These are phyloP conservation scores for Fraxinus angustifolia DNA, from an alignment of 305 asterid species.

Conservation along the genomic window DNA sequence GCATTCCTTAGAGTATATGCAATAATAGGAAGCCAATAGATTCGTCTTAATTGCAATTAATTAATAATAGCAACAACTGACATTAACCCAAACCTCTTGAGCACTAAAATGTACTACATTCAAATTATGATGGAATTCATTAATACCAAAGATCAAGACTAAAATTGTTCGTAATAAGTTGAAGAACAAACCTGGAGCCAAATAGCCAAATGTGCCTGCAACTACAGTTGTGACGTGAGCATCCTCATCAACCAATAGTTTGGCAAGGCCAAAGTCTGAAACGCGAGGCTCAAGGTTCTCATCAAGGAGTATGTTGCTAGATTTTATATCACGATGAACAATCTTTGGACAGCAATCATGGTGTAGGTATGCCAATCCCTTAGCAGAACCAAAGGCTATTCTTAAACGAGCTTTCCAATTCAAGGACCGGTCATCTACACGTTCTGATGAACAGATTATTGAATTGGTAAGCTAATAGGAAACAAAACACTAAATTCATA, in stretches of 20 bases:
- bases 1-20: background rate
- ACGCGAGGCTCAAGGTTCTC: constrained; percentile 91
- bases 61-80: background rate
- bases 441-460: constrained; percentile 30
- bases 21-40: background rate
- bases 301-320: constrained; percentile 89
- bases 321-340: constrained; percentile 83
- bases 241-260: constrained; percentile 91
- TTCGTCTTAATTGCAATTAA: background rate
- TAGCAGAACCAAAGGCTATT: constrained; percentile 88
- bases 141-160: background rate
- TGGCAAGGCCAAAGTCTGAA: constrained; percentile 94
- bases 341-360: constrained; percentile 87
- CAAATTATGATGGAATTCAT: background rate
- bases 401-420: constrained; percentile 78
- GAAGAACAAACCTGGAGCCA: constrained; percentile 75
- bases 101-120: background rate
- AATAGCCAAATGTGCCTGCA: constrained; percentile 93
- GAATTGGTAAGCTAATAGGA: background rate
- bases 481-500: background rate
- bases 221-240: constrained; percentile 94
- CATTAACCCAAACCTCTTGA: background rate
- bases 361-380: constrained; percentile 88
- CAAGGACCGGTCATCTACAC: constrained; percentile 40
- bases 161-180: background rate